These are phyloP conservation scores for Gossypium laxum DNA, from an alignment of 441 rosid species.

Conservation along the genomic window DNA sequence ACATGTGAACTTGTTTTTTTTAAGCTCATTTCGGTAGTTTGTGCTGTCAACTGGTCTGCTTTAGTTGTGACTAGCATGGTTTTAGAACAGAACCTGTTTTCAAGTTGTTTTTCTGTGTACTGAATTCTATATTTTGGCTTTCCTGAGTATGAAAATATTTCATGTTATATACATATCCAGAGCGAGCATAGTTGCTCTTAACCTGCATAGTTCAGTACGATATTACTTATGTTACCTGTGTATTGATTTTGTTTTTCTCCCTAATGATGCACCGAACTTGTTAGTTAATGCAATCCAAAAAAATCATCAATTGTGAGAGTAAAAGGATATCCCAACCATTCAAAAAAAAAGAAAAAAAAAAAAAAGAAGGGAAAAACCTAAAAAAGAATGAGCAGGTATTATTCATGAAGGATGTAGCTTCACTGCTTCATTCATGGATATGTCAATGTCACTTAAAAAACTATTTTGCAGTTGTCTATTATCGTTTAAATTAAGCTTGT, in stretches of 20 bases:
- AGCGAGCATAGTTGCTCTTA: not conserved
- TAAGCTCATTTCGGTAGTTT: no score
- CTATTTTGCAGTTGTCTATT: not conserved
- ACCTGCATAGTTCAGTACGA: slow-evolving; percentile 15
- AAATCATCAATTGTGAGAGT: not conserved
- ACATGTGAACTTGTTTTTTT: not conserved
- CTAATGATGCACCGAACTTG: not conserved
- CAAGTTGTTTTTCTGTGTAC: not conserved
- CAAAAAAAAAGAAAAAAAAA: not conserved
- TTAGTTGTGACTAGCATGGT: no score
- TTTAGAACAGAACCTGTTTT: slow-evolving; percentile 22
- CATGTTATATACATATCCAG: not conserved
- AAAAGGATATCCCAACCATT: slow-evolving; percentile 17
- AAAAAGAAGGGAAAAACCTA: slow-evolving; percentile 30
- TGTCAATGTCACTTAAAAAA: not conserved
- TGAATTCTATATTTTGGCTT: not conserved
- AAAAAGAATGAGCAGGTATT: not conserved
- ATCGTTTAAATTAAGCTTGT: not conserved
- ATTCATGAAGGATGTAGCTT: not conserved
- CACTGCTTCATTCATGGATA: not conserved
- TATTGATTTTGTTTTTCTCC: not conserved
- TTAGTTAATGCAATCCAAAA: not conserved
- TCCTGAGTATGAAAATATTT: not conserved
- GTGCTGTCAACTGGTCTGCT: no score
- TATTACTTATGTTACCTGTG: not conserved